A percentile compares a stretch with the other conserved stretches of the same genome.
These are phyloP conservation scores for Rhynchosporium agropyri DNA, from an alignment of 2,329 filamentous ascomycete species.

Conservation along the genomic window DNA sequence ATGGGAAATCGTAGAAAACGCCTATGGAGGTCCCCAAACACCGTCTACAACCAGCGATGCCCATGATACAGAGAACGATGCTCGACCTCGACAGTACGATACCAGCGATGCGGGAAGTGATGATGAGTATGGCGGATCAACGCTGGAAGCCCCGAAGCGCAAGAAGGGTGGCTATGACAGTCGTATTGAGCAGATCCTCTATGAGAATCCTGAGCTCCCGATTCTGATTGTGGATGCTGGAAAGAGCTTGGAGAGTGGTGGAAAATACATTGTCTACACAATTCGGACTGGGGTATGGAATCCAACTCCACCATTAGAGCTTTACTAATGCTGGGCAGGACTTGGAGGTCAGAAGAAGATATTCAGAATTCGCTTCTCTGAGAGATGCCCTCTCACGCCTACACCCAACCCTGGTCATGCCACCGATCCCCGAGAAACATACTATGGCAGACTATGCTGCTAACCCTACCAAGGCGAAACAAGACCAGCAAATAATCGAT, in stretches of 20 bases:
- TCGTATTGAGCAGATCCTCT: slow-evolving; percentile 94
- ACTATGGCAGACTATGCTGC: slow-evolving; percentile 98
- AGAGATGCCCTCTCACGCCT: slow-evolving; percentile 86
- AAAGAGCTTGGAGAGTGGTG: slow-evolving; percentile 90
- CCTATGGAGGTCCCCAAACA: slow-evolving; percentile 49
- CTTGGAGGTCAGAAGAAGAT: slow-evolving; percentile 89
- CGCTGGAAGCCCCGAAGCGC: slow-evolving; percentile 54
- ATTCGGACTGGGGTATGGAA: slow-evolving; percentile 82
- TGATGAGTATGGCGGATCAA: slow-evolving; percentile 49
- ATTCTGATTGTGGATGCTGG: slow-evolving; percentile 94
- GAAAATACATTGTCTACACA: slow-evolving; percentile 95
- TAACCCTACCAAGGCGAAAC: slow-evolving; percentile 96
- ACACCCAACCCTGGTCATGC: slow-evolving; percentile 93
- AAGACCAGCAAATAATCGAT: slow-evolving; percentile 96
- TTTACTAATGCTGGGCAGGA: slow-evolving; percentile 59
- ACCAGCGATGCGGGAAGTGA: slow-evolving; percentile 52
- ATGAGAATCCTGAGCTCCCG: slow-evolving; percentile 87
- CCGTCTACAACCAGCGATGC: slow-evolving; percentile 70
- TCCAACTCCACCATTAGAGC: slow-evolving; percentile 4
- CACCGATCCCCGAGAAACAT: slow-evolving; percentile 97
- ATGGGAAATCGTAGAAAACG: slow-evolving; percentile 53
- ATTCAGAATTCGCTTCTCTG: slow-evolving; percentile 94
- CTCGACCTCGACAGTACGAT: slow-evolving; percentile 38
- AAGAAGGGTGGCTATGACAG: slow-evolving; percentile 92
- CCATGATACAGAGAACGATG: slow-evolving; percentile 45